Evolutionary conservation across 345 rosid species (phyloP), one percentile per base, ranked within the genome.

Genomic region (Erysimum cheiranthoides): DNA sequence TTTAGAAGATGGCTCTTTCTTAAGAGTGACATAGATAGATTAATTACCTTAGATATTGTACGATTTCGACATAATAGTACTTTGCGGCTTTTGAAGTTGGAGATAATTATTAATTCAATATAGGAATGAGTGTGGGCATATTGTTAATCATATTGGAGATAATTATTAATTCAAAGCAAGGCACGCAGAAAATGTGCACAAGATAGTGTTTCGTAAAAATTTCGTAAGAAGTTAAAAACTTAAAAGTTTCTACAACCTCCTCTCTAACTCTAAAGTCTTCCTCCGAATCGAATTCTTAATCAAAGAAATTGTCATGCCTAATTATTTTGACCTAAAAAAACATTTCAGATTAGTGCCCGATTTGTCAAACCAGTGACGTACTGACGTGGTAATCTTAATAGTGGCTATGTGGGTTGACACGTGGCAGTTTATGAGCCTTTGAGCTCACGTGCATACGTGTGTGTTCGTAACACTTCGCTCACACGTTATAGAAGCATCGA

Each of bases 371-470:
- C 10, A 30, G 64, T 36, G 65, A 60, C 46, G 31, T 60, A 30
- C 46, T 36, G 65, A 60, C 46, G 31, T 60, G 17, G 46, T 36
- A 60, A 36, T 36, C n/a, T 11, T 12, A 12, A 17, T 9, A 42
- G 46, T 38, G 32, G 47, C 10, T 59, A 36, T 11, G 0, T 10
- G n/a, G 10, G 18, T 60, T 38, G 31, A 21, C 47, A 60, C 65
- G 32, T 60, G 65, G 65, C 17, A 60, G 17, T 38, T 18, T 60
- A 60, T 60, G 16, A 60, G 45, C 46, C 46, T 60, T 60, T 45
- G 5, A 46, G 1, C 2, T 59, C 45, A 59, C 45, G 32, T 56
- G 36, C 61, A 58, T 35, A 59, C 63, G 63, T 59, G 46, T 59
- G 30, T 59, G 30, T 17, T 59, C 3, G 30, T 10, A 10, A 59